Percentiles rank a stretch among this genome's conserved stretches.
phyloP scores from a whole-genome alignment of 345 rosid species.

The Syzygium oleosum region DNA sequence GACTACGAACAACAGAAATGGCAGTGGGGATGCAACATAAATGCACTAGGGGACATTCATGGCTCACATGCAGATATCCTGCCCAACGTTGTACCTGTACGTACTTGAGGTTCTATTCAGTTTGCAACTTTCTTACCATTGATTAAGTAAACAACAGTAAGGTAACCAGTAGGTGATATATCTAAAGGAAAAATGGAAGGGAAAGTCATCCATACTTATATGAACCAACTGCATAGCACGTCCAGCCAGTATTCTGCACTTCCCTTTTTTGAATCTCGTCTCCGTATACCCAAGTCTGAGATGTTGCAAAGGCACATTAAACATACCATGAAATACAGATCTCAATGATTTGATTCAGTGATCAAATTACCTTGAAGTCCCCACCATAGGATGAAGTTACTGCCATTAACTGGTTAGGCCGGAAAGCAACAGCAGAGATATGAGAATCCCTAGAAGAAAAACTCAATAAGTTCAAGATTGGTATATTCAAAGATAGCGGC shows the following conservation, averaged over 20 bases:
- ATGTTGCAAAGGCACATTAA: neutral
- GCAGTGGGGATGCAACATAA: neutral
- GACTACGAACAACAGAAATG: neutral
- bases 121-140: neutral
- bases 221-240: conserved; percentile 85
- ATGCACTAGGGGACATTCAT: neutral
- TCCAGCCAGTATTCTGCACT: conserved; percentile 58
- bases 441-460: conserved; percentile 56
- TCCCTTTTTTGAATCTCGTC: conserved; percentile 23
- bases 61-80: neutral
- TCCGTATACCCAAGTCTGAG: conserved; percentile 71
- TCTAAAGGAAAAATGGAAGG: neutral
- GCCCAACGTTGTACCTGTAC: neutral
- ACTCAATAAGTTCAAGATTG: neutral
- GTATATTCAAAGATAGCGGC: neutral
- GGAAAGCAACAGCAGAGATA: conserved; percentile 70
- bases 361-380: conserved; percentile 75
- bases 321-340: neutral
- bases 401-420: conserved; percentile 64
- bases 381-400: conserved; percentile 84
- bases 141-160: neutral
- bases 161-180: neutral
- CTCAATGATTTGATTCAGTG: neutral
- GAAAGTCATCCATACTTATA: conserved; percentile 47
- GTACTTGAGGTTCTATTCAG: neutral